Conservation (phyloP, 306 rosid species). For the Prunus armeniaca region DNA sequence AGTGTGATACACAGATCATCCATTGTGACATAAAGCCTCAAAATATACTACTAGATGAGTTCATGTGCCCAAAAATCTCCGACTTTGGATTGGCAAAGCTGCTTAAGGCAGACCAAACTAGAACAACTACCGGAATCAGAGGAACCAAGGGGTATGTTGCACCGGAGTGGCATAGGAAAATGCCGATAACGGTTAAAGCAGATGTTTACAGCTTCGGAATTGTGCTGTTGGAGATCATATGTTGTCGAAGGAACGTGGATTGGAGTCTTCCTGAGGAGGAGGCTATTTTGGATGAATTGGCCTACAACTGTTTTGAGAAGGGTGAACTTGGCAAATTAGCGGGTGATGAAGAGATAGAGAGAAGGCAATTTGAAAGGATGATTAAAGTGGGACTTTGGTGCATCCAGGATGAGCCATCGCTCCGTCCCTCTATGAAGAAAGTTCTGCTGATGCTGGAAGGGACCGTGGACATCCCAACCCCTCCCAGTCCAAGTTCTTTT, state of each 20-base stretch:
- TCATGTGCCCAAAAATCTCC: constrained; percentile 11
- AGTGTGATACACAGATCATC: constrained; percentile 26
- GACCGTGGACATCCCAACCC: constrained; percentile 12
- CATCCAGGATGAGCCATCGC: constrained; percentile 26
- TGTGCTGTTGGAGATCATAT: constrained; percentile 26
- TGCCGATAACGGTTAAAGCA: too few species aligned
- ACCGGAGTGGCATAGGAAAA: too few species aligned
- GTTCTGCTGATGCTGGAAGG: constrained; percentile 30
- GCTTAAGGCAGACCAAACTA: constrained; percentile 24
- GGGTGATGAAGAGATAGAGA: constrained; percentile 5
- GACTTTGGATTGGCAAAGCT: constrained; percentile 34
- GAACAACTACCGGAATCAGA: constrained; percentile 28
- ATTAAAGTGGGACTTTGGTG: neutral
- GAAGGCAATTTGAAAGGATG: constrained; percentile 15
- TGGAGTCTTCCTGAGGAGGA: constrained; percentile 13
- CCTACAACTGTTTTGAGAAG: neutral
- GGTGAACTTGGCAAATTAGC: constrained; percentile 13
- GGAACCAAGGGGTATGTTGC: constrained; percentile 19
- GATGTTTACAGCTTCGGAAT: constrained; percentile 9
- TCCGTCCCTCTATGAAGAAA: constrained; percentile 24
- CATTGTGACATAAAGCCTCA: constrained; percentile 36
- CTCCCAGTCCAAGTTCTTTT: constrained; percentile 4
- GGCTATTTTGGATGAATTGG: constrained; percentile 28
- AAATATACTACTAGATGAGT: constrained; percentile 11
- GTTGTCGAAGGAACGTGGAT: constrained; percentile 15